Evolutionary conservation across 2,329 filamentous ascomycete species (phyloP).

Genomic region (Parascedosporium putredinis): DNA sequence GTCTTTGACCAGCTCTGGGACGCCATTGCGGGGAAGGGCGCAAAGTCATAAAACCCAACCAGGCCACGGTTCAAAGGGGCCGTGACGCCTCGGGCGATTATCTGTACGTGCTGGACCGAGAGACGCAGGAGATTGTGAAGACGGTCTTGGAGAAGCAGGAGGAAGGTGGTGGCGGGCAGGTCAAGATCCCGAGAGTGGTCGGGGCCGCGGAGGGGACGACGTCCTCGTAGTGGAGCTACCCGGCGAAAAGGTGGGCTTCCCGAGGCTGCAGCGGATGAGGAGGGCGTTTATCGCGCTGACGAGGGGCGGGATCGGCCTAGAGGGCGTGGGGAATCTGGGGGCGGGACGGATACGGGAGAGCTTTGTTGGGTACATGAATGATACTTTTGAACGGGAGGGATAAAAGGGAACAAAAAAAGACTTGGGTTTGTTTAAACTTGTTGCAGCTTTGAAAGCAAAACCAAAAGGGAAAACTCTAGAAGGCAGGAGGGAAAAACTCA

Average conservation of each 20-base stretch:
- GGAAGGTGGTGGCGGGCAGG: conserved; percentile 54
- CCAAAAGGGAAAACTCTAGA: no score
- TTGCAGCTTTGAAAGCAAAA: neutral
- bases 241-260: conserved; percentile 53
- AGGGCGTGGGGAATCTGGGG: conserved; percentile 42
- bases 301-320: conserved; percentile 53
- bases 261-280: conserved; percentile 66
- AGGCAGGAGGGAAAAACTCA: no score
- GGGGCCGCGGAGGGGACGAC: conserved; percentile 11
- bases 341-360: conserved; percentile 47
- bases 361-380: conserved; percentile 58
- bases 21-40: conserved; percentile 49
- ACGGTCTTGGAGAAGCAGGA: conserved; percentile 58
- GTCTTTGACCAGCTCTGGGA: conserved; percentile 66
- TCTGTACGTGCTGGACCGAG: conserved; percentile 68
- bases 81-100: conserved; percentile 61
- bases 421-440: no score
- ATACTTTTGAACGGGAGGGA: conserved; percentile 49
- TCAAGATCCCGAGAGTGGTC: conserved; percentile 29
- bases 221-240: conserved; percentile 54
- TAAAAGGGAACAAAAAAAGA: neutral
- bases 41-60: conserved; percentile 62
- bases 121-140: conserved; percentile 67
- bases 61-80: conserved; percentile 57
- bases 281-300: conserved; percentile 71